Evolutionary conservation across 2,329 filamentous ascomycete genomes (phyloP).

Genomic region (Verticillium alfalfae): DNA sequence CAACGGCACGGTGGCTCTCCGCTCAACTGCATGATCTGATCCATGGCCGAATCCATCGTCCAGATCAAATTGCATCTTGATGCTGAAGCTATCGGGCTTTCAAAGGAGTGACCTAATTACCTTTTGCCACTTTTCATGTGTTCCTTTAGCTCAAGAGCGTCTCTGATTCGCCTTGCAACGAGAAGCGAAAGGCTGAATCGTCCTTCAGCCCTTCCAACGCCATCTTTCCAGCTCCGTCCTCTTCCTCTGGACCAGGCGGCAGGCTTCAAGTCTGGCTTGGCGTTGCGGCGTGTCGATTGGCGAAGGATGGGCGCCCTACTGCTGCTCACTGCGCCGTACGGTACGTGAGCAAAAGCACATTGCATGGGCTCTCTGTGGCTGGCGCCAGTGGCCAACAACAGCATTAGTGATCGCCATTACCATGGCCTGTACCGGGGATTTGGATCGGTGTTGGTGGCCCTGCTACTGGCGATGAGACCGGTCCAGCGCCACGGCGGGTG

Average conservation of each 20-base stretch:
- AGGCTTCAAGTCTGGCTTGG: neutral
- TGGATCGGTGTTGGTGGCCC: too few species aligned
- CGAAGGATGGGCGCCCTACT: neutral
- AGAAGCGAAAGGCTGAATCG: neutral
- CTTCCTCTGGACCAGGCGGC: neutral
- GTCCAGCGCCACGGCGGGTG: too few species aligned
- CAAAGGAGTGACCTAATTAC: neutral
- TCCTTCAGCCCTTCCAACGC: neutral
- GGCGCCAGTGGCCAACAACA: too few species aligned
- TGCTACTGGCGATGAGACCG: too few species aligned
- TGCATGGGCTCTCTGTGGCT: too few species aligned
- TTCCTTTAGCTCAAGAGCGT: neutral
- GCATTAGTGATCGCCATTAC: too few species aligned
- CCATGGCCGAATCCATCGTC: neutral
- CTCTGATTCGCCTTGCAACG: neutral
- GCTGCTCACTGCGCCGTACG: neutral
- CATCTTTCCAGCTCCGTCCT: neutral
- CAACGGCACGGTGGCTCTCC: neutral
- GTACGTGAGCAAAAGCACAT: neutral
- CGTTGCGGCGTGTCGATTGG: neutral
- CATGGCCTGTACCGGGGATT: too few species aligned
- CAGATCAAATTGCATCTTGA: neutral
- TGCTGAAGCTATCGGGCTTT: neutral
- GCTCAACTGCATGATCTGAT: neutral
- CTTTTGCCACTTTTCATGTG: neutral